Evolutionary conservation across 371 early-diverging fungal species (phyloP), one percentile per base, ranked within the genome.

Genomic region (Choanephora cucurbitarum): DNA sequence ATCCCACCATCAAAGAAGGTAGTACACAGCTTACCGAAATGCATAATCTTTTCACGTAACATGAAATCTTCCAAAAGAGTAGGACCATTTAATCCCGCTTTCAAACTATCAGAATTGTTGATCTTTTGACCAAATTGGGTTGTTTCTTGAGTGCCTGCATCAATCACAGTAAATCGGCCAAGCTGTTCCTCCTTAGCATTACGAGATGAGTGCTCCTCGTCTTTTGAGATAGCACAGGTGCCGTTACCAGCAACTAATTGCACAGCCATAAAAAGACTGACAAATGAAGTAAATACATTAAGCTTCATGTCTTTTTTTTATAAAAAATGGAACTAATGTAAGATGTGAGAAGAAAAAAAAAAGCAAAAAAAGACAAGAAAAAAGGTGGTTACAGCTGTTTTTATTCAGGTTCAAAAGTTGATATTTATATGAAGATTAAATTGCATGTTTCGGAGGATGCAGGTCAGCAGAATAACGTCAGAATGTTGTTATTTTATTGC

Each of bases 31-130:
- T 59, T 68, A 67, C 77, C 82, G 55, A 84, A 84, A 52, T 82
- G 83, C 65, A 69, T 71, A 22, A 83, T 67, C 45, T 77, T 77
- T 49, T 83, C 79, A 23, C 72, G 73, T 49, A 77, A 49, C 55
- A 62, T 58, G 41, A 79, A 77, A 50, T 83, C 83, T 55, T 80
- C 72, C 55, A 81, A 39, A n/a, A 80, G 52, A 13, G 73, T 67
- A 15, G 81, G 79, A 1, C 81, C 83, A 50, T 72, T 64, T 13
- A 57, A 52, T 18, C 79, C 80, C 47, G 78, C 83, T 32, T 62
- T 65, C 3, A 73, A 33, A 22, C 61, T 64, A 44, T 68, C 65
- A 11, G 61, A 53, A 47, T 60, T 64, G 41, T 68, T 64, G 37
- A 68, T 51, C 24, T 64, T 68, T 44, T 44, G 51, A 51, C 68